These are phyloP conservation scores for Aureobasidium sp. DNA, from an alignment of 2,329 filamentous ascomycete genomes.

Conservation along the genomic window DNA sequence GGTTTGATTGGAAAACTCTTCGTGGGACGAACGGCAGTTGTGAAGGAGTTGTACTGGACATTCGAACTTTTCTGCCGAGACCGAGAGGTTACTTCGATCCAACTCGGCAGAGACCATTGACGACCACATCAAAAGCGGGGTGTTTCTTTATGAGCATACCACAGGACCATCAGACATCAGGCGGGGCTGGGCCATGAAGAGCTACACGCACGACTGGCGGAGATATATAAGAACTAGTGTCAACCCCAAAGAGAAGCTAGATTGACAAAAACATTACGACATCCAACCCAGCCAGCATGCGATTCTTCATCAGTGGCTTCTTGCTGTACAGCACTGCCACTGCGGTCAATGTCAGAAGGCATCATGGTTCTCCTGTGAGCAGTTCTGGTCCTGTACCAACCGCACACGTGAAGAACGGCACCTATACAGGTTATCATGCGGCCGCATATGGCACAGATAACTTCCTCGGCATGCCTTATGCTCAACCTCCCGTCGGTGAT, in stretches of 20 bases:
- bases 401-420: slow-evolving; percentile 40
- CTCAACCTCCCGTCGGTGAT: slow-evolving; percentile 46
- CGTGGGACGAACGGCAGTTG: background rate
- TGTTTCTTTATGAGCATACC: no score
- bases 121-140: background rate
- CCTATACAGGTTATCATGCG: slow-evolving; percentile 39
- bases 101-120: background rate
- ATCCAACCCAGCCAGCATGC: background rate
- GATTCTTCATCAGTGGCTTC: background rate
- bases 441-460: slow-evolving; percentile 42
- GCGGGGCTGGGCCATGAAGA: no score
- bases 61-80: background rate
- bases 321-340: background rate
- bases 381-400: slow-evolving; percentile 24
- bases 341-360: background rate
- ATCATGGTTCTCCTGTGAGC: background rate
- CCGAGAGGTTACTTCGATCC: background rate
- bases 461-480: slow-evolving; percentile 52
- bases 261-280: no score
- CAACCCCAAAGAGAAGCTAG: no score
- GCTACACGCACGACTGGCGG: no score
- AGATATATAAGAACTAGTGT: no score
- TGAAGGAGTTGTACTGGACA: background rate
- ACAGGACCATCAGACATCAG: no score
- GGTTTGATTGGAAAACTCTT: background rate